Conservation (phyloP, 2,329 filamentous ascomycete species). For the Claviceps sp. region DNA sequence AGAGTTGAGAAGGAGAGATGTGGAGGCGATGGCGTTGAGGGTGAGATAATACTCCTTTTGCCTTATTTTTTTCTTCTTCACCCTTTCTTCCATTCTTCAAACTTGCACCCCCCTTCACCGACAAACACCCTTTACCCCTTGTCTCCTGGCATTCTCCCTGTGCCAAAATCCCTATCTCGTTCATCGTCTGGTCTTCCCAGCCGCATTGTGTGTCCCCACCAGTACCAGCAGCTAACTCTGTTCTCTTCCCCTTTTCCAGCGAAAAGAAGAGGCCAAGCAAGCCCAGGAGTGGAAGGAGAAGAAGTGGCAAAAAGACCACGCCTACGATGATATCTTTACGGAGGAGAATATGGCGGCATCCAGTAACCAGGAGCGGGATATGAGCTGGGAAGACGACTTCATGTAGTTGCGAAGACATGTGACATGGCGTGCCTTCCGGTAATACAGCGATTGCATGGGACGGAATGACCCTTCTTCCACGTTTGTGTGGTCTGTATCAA, state of each 20-base stretch:
- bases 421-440: too few relatives aligned
- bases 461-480: too few relatives aligned
- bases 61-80: neutral
- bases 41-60: slow-evolving; percentile 28
- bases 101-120: neutral
- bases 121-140: neutral
- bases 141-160: neutral
- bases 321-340: slow-evolving; percentile 82
- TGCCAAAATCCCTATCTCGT: neutral
- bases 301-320: slow-evolving; percentile 94
- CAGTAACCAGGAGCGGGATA: slow-evolving; percentile 74
- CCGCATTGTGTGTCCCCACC: neutral
- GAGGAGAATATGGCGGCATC: slow-evolving; percentile 65
- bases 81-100: too few relatives aligned
- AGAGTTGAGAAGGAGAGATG: slow-evolving; percentile 59
- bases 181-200: too few relatives aligned
- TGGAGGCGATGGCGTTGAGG: slow-evolving; percentile 45
- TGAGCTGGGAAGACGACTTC: slow-evolving; percentile 80
- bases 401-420: slow-evolving; percentile 42
- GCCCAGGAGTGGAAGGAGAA: slow-evolving; percentile 74
- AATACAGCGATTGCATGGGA: too few relatives aligned
- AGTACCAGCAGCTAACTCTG: neutral
- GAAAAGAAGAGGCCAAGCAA: slow-evolving; percentile 60
- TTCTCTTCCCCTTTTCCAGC: slow-evolving; percentile 31
- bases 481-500: too few relatives aligned